A percentile compares a stretch with the other conserved stretches of the same genome.
phyloP scores from a whole-genome alignment of 2,329 filamentous ascomycete genomes.

The Didymosphaeria variabile region DNA sequence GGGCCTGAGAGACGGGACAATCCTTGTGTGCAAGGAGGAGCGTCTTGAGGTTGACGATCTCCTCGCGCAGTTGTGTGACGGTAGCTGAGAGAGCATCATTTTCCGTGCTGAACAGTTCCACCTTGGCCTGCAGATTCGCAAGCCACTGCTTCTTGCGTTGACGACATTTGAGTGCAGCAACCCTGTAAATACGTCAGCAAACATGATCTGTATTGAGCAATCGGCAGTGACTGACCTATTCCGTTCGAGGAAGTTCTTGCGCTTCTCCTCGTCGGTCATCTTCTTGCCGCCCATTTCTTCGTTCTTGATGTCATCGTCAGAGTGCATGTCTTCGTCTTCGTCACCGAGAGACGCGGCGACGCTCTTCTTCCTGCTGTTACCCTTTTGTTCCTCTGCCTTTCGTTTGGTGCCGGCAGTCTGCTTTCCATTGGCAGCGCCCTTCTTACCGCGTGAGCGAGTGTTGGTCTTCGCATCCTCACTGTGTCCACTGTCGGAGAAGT shows the following conservation, averaged over 20 bases:
- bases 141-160: conserved; percentile 99
- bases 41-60: conserved; percentile 94
- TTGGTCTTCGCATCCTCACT: conserved; percentile 69
- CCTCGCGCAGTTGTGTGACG: conserved; percentile 85
- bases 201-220: too few species aligned
- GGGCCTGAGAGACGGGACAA: conserved; percentile 89
- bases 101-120: conserved; percentile 90
- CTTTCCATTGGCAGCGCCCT: conserved; percentile 47
- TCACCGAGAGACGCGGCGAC: conserved; percentile 58
- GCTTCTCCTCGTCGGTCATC: conserved; percentile 98
- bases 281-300: conserved; percentile 70
- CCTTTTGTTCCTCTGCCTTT: conserved; percentile 81
- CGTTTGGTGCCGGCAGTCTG: conserved; percentile 62
- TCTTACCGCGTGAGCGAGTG: conserved; percentile 46
- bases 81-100: conserved; percentile 88
- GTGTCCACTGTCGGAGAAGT: conserved; percentile 77
- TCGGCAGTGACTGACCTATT: conserved; percentile 75
- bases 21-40: conserved; percentile 94
- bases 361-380: conserved; percentile 73
- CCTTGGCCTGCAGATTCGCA: conserved; percentile 90
- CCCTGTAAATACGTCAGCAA: conserved; percentile 63
- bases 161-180: conserved; percentile 94
- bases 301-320: conserved; percentile 48
- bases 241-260: conserved; percentile 95
- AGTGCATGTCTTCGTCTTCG: conserved; percentile 63